phyloP scores from a whole-genome alignment of 176 grass and related monocot genomes.

The Cymbopogon citratus region DNA sequence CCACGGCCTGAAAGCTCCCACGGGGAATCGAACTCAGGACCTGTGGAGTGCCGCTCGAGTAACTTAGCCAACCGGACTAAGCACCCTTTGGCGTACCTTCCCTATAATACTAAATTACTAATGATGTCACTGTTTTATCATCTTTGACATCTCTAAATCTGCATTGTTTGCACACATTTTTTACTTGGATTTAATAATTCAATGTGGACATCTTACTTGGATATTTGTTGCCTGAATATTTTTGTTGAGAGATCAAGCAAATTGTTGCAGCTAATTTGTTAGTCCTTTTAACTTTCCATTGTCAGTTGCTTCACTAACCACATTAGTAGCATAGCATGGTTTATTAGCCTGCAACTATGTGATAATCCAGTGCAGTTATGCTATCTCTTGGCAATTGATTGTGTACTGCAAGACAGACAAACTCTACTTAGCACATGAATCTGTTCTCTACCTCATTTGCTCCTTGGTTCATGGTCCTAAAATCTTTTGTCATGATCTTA shows the following conservation, averaged over 20 bases:
- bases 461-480: not conserved
- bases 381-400: not conserved
- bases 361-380: not conserved
- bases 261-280: not conserved
- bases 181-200: not conserved
- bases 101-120: not conserved
- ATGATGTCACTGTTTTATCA: not conserved
- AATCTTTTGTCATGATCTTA: not conserved
- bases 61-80: too few relatives aligned
- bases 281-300: not conserved
- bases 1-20: too few relatives aligned
- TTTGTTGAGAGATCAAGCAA: not conserved
- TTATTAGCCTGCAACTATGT: not conserved
- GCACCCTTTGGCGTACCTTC: too few relatives aligned
- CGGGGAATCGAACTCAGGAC: too few relatives aligned
- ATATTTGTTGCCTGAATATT: not conserved
- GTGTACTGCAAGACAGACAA: not conserved
- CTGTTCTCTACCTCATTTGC: slow-evolving; percentile 1
- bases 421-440: not conserved
- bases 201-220: not conserved
- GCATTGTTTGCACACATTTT: not conserved
- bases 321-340: not conserved
- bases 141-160: not conserved
- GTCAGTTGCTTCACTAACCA: not conserved
- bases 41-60: too few relatives aligned